phyloP scores from a whole-genome alignment of 768 basidiomycete species.

The Russula olivacea region DNA sequence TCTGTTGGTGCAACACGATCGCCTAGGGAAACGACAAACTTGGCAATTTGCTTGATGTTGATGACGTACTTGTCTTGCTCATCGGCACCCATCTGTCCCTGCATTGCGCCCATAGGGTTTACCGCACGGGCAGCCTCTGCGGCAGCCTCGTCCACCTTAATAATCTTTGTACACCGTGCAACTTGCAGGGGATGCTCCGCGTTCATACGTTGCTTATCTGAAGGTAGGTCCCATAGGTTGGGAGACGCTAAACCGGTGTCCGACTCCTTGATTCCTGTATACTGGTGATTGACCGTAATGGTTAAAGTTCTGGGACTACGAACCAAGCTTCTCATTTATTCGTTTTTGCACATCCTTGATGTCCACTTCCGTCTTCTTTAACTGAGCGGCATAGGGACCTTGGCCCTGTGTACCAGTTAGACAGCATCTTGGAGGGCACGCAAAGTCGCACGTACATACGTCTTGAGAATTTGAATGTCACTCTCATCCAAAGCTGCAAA shows the following conservation, averaged over 20 bases:
- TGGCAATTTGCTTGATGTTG: conserved; percentile 99
- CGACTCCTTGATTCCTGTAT: conserved; percentile 87
- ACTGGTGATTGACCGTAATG: not conserved
- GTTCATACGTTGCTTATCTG: conserved; percentile 85
- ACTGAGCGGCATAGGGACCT: conserved; percentile 88
- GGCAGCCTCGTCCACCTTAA: conserved; percentile 68
- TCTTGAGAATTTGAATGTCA: conserved; percentile 98
- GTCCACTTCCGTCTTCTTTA: conserved; percentile 87
- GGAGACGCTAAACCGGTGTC: conserved; percentile 97
- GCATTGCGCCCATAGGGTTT: conserved; percentile 67
- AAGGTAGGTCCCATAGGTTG: conserved; percentile 94
- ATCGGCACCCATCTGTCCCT: conserved; percentile 94
- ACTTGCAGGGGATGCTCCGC: conserved; percentile 95
- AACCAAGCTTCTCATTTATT: conserved; percentile 95
- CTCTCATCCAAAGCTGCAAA: conserved; percentile 85
- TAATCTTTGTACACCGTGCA: conserved; percentile 97
- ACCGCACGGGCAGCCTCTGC: conserved; percentile 75
- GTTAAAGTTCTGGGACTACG: conserved; percentile 21
- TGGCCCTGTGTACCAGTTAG: conserved; percentile 61
- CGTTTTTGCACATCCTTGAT: conserved; percentile 96
- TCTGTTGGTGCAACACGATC: conserved; percentile 97
- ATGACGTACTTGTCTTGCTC: conserved; percentile 99
- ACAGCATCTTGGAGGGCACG: not conserved
- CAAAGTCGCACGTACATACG: conserved; percentile 59
- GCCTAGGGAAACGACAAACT: conserved; percentile 96